Evolutionary conservation across 1,284 basidiomycete genomes (phyloP), one percentile per base, ranked within the genome.

Genomic region (Anthracocystis setariae): DNA sequence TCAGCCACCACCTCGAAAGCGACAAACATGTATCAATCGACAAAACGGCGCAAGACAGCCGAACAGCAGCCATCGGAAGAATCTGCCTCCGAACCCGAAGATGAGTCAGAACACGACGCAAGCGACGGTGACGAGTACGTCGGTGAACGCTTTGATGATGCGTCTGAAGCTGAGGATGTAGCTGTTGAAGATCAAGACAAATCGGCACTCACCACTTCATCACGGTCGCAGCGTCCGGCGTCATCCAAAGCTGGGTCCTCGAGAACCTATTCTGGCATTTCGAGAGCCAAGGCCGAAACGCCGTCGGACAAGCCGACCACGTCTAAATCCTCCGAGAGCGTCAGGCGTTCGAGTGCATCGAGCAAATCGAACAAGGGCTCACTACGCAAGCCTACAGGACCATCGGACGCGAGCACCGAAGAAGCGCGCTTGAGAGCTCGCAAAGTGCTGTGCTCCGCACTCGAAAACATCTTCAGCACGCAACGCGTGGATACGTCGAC

Each of bases 381-480:
- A n/a, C 33, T 45, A 9, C 48, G 53, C 13, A 67, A 53, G 27
- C 53, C 52, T 2, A 52, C 33, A 23, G 64, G 64, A 25, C 64
- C 64, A 0, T 52, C 58, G 20, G 64, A 67, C 18, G 64, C 64
- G 12, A 67, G 64, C 64, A 67, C 64, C 5, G 64, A 67, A 25
- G 64, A 67, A 53, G 64, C 64, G 23, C 52, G 64, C 27, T 67
- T 46, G 5, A 47, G 54, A 27, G 64, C 64, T 24, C 64, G 54
- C 37, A 67, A 67, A 29, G 64, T 67, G 27, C 58, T 67, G 7
- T 57, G 53, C 0, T 23, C 58, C 9, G 64, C 64, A 21, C 43
- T 67, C 2, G 53, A 67, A 12, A 67, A 57, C 9, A 61, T 67
- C 42, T 67, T 67, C 17, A 39, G 21, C 45, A 38, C 12, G 18